These are phyloP conservation scores for Fraxinus pennsylvanica DNA, from an alignment of 257 asterid species.

Conservation along the genomic window DNA sequence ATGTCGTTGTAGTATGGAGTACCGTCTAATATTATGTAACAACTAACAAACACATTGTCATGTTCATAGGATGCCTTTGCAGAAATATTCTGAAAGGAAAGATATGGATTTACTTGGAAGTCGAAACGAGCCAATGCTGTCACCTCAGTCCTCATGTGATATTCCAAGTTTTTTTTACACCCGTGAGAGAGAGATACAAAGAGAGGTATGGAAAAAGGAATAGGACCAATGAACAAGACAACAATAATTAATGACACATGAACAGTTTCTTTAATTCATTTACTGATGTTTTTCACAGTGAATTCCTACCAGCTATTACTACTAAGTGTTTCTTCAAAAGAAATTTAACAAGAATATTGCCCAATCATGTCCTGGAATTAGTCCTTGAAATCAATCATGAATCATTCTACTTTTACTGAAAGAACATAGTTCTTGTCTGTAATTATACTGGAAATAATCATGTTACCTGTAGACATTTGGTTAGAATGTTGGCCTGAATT, in stretches of 20 bases:
- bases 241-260: neutral
- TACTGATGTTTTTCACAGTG: neutral
- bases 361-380: neutral
- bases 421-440: neutral
- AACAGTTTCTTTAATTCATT: neutral
- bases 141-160: conserved; percentile 1
- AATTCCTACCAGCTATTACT: neutral
- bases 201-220: neutral
- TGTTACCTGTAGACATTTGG: conserved; percentile 57
- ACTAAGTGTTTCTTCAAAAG: neutral
- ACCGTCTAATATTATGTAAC: neutral
- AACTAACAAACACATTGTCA: neutral
- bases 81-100: neutral
- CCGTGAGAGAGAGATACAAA: neutral
- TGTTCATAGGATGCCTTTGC: conserved; percentile 5
- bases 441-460: neutral
- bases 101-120: neutral
- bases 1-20: neutral
- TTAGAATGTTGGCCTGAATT: conserved; percentile 41
- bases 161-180: neutral
- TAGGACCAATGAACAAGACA: conserved; percentile 7
- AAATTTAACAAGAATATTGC: neutral
- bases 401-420: neutral
- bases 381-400: neutral
- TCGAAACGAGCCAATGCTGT: neutral